Base-by-base conservation (phyloP, 345 rosid genomes). In the Microcos paniculata region DNA sequence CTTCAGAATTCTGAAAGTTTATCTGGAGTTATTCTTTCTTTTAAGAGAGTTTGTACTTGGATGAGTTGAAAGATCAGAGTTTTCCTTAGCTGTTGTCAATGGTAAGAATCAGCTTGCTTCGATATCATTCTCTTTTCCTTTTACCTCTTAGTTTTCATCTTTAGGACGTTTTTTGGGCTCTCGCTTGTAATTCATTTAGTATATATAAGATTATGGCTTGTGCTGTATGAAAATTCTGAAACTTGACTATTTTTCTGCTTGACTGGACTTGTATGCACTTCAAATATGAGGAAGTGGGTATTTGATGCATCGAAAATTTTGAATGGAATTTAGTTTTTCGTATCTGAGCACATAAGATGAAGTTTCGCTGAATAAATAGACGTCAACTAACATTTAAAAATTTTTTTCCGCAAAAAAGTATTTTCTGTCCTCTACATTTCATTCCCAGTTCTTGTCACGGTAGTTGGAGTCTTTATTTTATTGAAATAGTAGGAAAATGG, bases 31-130 rank as follows among this genome's bases (percentile, higher is more conserved):
- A 10, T 19, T 61, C 19, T 26, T 45, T 45, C 35, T 43, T 31
- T 31, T 30, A 33, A 59, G 66, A 30, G 53, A 42, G 42, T 2
- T 46, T 48, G 43, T 58, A 19, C 30, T 75, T 80, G 83, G 78
- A 80, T 78, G 84, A 80, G 78, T 62, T 80, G 58, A 80, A 63
- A 63, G 49, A 43, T 70, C 78, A 57, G 76, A 81, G 65, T 63
- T 68, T 51, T 33, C 68, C 76, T 79, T 76, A 21, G 80, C 72
- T 75, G 63, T 70, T 64, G 68, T 78, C 73, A 76, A 83, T 83
- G 86, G 86, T 83, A 76, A 73, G 51, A 49, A 57, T 21, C 21
- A 51, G 70, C 79, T 30, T 31, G 31, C 45, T 46, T 73, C 63
- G 6, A 23, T 48, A 30, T 56, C 1, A 48, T 28, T 18, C 72